Evolutionary conservation across 495 filamentous ascomycete species (phyloP).

Genomic region (Platismatia glauca): DNA sequence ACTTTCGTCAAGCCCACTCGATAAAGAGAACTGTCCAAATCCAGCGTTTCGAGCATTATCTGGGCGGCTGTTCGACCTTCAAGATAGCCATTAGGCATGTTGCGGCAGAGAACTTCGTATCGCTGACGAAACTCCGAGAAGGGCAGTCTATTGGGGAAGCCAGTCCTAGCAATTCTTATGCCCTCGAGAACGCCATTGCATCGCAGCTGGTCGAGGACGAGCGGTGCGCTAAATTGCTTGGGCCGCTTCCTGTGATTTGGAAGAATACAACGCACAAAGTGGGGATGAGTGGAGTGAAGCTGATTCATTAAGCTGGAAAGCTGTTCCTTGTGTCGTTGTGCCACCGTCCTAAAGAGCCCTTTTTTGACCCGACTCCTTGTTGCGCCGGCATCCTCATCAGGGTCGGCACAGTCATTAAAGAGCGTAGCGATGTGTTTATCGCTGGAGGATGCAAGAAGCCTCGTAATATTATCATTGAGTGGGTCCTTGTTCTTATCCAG

Average conservation of each 20-base stretch:
- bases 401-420: slow-evolving; percentile 78
- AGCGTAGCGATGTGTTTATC: slow-evolving; percentile 77
- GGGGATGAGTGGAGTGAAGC: slow-evolving; percentile 90
- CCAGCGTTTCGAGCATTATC: slow-evolving; percentile 83
- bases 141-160: slow-evolving; percentile 90
- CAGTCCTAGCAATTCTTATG: slow-evolving; percentile 93
- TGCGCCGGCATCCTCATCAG: slow-evolving; percentile 60
- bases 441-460: slow-evolving; percentile 70
- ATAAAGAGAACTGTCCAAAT: slow-evolving; percentile 75
- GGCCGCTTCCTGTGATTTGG: slow-evolving; percentile 98
- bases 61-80: slow-evolving; percentile 80
- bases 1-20: slow-evolving; percentile 95
- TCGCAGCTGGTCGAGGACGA: slow-evolving; percentile 90
- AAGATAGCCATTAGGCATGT: slow-evolving; percentile 82
- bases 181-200: slow-evolving; percentile 99
- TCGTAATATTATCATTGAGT: slow-evolving; percentile 90
- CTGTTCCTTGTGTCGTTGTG: slow-evolving; percentile 96
- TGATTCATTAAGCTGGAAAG: slow-evolving; percentile 92
- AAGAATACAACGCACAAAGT: slow-evolving; percentile 96
- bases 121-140: slow-evolving; percentile 93
- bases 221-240: slow-evolving; percentile 77
- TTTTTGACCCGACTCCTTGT: slow-evolving; percentile 85
- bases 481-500: slow-evolving; percentile 99
- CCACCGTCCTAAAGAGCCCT: slow-evolving; percentile 92
- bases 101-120: slow-evolving; percentile 89